Conservation (phyloP, 495 filamentous ascomycete species). For the Podospora australis region DNA sequence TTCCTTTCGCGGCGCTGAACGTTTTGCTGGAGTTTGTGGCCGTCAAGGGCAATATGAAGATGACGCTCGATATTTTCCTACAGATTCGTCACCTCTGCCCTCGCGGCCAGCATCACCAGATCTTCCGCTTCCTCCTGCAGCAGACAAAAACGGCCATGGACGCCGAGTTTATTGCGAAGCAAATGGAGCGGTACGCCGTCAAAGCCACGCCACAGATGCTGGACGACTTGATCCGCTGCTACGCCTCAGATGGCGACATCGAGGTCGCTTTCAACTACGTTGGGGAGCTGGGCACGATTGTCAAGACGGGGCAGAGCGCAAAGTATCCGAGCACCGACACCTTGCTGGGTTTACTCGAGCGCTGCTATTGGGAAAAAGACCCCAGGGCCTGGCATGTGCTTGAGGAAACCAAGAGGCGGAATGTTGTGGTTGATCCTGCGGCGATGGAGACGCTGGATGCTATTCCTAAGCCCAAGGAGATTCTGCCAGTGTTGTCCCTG, state of each 20-base stretch:
- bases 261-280: not conserved
- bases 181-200: not conserved
- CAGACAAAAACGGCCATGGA: conserved; percentile 45
- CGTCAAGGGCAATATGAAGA: conserved; percentile 35
- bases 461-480: not conserved
- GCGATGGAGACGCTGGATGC: conserved; percentile 6
- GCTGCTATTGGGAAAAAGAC: conserved; percentile 36
- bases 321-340: conserved; percentile 21
- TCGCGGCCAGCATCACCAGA: conserved; percentile 51
- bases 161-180: not conserved
- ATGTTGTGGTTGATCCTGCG: conserved; percentile 18
- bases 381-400: conserved; percentile 38
- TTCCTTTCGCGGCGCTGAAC: conserved; percentile 56
- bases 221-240: not conserved
- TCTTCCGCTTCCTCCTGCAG: conserved; percentile 62
- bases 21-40: conserved; percentile 53
- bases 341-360: conserved; percentile 33
- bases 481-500: too few relatives aligned
- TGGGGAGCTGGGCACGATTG: not conserved
- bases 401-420: conserved; percentile 30
- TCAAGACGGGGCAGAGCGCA: not conserved
- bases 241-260: not conserved
- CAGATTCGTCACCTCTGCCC: conserved; percentile 56
- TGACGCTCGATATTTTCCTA: conserved; percentile 66
- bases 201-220: not conserved